Conservation (phyloP, 345 rosid species). For the Aurinia saxatilis region DNA sequence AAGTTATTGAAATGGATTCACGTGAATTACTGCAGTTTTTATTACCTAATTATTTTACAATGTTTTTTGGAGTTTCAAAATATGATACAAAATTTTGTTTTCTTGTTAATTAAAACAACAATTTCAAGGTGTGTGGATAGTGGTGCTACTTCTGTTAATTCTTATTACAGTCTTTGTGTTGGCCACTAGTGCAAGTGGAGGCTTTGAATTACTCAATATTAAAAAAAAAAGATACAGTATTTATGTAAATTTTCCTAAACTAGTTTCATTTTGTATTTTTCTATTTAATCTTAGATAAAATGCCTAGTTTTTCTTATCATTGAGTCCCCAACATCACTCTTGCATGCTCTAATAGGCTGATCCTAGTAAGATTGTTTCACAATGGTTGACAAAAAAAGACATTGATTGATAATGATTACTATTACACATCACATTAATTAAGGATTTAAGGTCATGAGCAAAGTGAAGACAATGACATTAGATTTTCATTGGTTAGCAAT, state of each 20-base stretch:
- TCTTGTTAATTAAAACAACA: neutral
- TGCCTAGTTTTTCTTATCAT: neutral
- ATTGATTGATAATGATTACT: neutral
- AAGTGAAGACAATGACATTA: slow-evolving; percentile 2
- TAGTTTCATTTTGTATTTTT: too few relatives aligned
- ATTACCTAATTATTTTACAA: slow-evolving; percentile 12
- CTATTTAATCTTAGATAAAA: too few relatives aligned
- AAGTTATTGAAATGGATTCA: slow-evolving; percentile 22
- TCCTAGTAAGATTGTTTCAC: neutral
- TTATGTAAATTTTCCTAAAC: too few relatives aligned
- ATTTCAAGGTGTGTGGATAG: neutral
- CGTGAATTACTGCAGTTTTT: slow-evolving; percentile 28
- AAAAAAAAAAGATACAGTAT: too few relatives aligned
- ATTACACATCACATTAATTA: neutral
- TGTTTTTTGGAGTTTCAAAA: neutral
- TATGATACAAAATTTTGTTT: neutral
- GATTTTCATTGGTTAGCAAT: slow-evolving; percentile 5
- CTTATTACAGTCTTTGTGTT: neutral
- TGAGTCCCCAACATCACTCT: neutral
- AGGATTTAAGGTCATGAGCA: neutral
- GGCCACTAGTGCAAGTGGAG: slow-evolving; percentile 19
- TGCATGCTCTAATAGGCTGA: too few relatives aligned
- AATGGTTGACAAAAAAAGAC: neutral
- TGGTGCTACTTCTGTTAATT: slow-evolving; percentile 15
- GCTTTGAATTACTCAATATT: neutral